Percentiles rank a stretch among this genome's conserved stretches.
These are phyloP conservation scores for Quercus alba DNA, from an alignment of 306 rosid species.

Conservation along the genomic window DNA sequence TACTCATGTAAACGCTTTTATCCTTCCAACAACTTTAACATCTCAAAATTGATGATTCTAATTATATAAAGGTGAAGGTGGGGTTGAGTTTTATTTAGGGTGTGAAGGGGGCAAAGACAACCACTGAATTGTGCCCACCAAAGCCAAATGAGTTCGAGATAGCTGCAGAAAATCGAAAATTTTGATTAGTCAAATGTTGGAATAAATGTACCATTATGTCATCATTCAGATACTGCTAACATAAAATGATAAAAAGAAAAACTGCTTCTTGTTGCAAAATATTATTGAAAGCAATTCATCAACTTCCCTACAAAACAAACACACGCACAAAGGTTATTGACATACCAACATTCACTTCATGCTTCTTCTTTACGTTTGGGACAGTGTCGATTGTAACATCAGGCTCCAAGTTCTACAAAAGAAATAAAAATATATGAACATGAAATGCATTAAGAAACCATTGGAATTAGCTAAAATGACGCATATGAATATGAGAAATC, in stretches of 20 bases:
- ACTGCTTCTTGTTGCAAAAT: background rate
- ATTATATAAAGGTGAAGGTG: background rate
- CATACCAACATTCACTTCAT: conserved; percentile 76
- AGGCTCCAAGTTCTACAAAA: conserved; percentile 54
- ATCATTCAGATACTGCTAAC: background rate
- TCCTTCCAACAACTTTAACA: conserved; percentile 14
- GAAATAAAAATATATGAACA: background rate
- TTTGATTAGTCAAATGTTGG: background rate
- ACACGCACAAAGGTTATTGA: background rate
- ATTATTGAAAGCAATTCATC: background rate
- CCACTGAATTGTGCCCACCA: conserved; percentile 76
- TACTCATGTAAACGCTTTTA: conserved; percentile 11
- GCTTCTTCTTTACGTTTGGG: conserved; percentile 63
- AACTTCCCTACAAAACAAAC: background rate
- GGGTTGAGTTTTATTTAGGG: conserved; percentile 31
- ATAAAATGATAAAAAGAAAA: background rate
- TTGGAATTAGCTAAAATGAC: background rate
- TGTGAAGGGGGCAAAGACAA: conserved; percentile 59
- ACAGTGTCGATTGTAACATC: conserved; percentile 65
- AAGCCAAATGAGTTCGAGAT: conserved; percentile 78
- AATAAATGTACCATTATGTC: background rate
- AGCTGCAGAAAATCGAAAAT: conserved; percentile 36
- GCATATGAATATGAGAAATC: background rate
- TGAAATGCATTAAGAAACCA: background rate
- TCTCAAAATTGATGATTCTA: conserved; percentile 16